These are phyloP conservation scores for Biscogniauxia marginata DNA, from an alignment of 2,329 filamentous ascomycete species.

Conservation along the genomic window DNA sequence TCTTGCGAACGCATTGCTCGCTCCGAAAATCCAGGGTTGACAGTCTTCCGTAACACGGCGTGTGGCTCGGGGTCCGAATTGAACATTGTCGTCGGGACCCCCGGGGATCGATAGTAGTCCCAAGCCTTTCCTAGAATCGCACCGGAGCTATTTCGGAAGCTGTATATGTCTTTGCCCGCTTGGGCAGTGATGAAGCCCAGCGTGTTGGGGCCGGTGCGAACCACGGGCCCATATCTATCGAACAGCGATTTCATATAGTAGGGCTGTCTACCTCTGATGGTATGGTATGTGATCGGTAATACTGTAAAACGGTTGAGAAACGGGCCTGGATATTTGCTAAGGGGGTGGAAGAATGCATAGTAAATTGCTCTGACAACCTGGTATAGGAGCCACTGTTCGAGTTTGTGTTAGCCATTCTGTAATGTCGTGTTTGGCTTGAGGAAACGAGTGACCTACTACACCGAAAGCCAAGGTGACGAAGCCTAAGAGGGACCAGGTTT, in stretches of 20 bases:
- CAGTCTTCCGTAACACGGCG: constrained; percentile 26
- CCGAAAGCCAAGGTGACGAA: background rate
- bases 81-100: constrained; percentile 31
- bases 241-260: constrained; percentile 26
- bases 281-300: constrained; percentile 2
- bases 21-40: constrained; percentile 37
- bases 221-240: constrained; percentile 37
- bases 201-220: constrained; percentile 40
- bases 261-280: constrained; percentile 13
- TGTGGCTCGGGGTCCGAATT: constrained; percentile 31
- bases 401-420: background rate
- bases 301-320: constrained; percentile 14
- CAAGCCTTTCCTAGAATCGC: constrained; percentile 28
- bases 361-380: constrained; percentile 10
- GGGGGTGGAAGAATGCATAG: constrained; percentile 25
- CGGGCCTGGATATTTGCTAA: constrained; percentile 23
- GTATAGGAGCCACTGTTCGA: background rate
- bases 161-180: constrained; percentile 35
- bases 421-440: background rate
- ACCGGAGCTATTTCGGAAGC: constrained; percentile 17
- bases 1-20: constrained; percentile 38
- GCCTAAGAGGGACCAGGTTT: background rate
- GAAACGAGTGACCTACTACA: background rate
- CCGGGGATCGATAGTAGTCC: constrained; percentile 23
- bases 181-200: constrained; percentile 37